These are phyloP conservation scores for Rhodotorula glutinis DNA, from an alignment of 1,284 basidiomycete genomes.

Conservation along the genomic window DNA sequence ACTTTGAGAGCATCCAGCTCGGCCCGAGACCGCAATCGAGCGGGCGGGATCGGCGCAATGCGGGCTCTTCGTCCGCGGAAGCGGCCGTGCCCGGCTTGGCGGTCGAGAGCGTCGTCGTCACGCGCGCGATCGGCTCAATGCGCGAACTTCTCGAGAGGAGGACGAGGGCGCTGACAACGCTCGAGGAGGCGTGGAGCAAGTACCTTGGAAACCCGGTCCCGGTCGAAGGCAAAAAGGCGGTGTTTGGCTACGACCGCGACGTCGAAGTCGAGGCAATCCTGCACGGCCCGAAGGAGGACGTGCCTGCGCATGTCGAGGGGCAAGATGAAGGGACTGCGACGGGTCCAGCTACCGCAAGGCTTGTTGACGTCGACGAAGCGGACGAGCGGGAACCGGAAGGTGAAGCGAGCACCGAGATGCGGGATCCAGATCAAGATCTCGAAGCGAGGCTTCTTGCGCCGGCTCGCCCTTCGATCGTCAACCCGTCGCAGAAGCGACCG, in stretches of 20 bases:
- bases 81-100: constrained; percentile 55
- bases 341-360: not conserved
- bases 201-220: constrained; percentile 91
- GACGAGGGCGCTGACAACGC: constrained; percentile 68
- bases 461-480: constrained; percentile 55
- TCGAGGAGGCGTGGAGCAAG: constrained; percentile 80
- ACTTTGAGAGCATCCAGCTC: constrained; percentile 68
- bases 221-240: constrained; percentile 66
- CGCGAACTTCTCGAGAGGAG: constrained; percentile 69
- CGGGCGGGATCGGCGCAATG: not conserved
- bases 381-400: not conserved
- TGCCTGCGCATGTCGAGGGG: not conserved
- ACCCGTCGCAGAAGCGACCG: constrained; percentile 68
- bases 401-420: not conserved
- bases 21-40: not conserved
- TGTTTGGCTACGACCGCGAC: constrained; percentile 54
- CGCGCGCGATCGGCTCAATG: constrained; percentile 73
- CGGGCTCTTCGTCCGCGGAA: not conserved
- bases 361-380: constrained; percentile 22
- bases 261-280: constrained; percentile 42
- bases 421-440: constrained; percentile 26
- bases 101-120: constrained; percentile 87
- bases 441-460: constrained; percentile 32
- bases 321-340: constrained; percentile 19
- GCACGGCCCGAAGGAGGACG: constrained; percentile 3